Evolutionary conservation across 306 rosid species (phyloP), one percentile per base, ranked within the genome.

Genomic region (Rosa multiflora): DNA sequence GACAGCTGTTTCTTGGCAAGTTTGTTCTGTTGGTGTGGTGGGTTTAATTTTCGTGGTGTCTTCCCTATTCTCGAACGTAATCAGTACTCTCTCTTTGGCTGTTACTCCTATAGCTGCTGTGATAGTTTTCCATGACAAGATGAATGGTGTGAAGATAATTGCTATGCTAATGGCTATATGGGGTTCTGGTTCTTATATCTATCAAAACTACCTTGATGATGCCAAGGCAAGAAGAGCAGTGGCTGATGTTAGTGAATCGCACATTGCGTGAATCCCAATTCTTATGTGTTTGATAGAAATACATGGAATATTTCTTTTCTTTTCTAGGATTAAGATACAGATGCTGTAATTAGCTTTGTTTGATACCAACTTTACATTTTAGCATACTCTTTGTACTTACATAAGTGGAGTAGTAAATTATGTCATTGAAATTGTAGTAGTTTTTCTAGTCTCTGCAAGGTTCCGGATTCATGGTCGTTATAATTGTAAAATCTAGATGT

Each of bases 21-120:
- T 91, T 56, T 89, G 97, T 83, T 87, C 97, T 26, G 97, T 94
- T 78, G 97, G 97, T 63, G 97, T 92, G 35, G 95, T 94, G 80
- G 97, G 95, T 37, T 85, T 94, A 81, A 91, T 94, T 59, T 94
- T 92, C 67, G 70, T 91, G 67, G 97, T 91, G 32, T 92, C 99
- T 69, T 90, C 99, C 51, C 92, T 94, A 32, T 94, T 89, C 88
- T 94, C 99, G 4, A 94, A 94, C 76, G 97, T 91, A 26, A 94
- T 94, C 39, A 94, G 99, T 73, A 94, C 97, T 5, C 80, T 90
- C 61, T 91, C 99, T 52, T 82, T 94, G 83, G 97, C 97, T 58
- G 83, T 92, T 48, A 94, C 99, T 51, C 99, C 97, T 15, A 82
- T 94, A 58, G 97, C 93, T 56, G 79, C 97, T 52, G 83, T 94